phyloP scores from a whole-genome alignment of 2,329 filamentous ascomycete genomes.

The Venturia aucupariae region DNA sequence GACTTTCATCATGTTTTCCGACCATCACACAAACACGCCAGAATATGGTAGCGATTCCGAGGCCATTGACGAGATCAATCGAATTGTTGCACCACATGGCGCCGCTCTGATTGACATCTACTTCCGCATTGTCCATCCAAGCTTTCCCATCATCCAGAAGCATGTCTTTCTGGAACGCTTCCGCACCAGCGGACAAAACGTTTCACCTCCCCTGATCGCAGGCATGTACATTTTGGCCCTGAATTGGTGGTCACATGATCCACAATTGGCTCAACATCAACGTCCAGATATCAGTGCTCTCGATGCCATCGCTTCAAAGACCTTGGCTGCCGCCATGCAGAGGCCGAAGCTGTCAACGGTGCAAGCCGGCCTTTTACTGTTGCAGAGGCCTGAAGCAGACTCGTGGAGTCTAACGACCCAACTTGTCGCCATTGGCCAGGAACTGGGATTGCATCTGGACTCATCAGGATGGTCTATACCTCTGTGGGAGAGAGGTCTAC shows the following conservation, averaged over 20 bases:
- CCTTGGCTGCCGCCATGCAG: slow-evolving; percentile 68
- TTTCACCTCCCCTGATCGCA: slow-evolving; percentile 67
- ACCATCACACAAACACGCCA: slow-evolving; percentile 61
- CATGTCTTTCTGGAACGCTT: slow-evolving; percentile 72
- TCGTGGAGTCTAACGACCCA: slow-evolving; percentile 82
- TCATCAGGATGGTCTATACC: slow-evolving; percentile 82
- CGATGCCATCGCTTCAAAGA: slow-evolving; percentile 63
- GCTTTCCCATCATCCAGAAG: slow-evolving; percentile 75
- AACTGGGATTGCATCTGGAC: slow-evolving; percentile 81
- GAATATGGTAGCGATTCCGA: slow-evolving; percentile 61
- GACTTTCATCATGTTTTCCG: slow-evolving; percentile 72
- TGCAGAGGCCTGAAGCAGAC: slow-evolving; percentile 66
- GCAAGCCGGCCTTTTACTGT: slow-evolving; percentile 65
- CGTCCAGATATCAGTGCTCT: slow-evolving; percentile 65
- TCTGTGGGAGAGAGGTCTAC: slow-evolving; percentile 73
- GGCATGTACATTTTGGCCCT: slow-evolving; percentile 78
- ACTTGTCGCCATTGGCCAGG: slow-evolving; percentile 76
- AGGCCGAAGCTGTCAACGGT: slow-evolving; percentile 74
- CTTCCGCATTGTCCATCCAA: slow-evolving; percentile 71
- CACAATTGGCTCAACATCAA: slow-evolving; percentile 52
- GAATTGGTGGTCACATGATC: slow-evolving; percentile 77
- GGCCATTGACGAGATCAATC: slow-evolving; percentile 64
- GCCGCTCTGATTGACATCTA: slow-evolving; percentile 69
- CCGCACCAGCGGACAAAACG: slow-evolving; percentile 55
- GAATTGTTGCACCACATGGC: slow-evolving; percentile 67